Evolutionary conservation across 306 rosid species (phyloP).

Genomic region (Gynostemma pentaphyllum): DNA sequence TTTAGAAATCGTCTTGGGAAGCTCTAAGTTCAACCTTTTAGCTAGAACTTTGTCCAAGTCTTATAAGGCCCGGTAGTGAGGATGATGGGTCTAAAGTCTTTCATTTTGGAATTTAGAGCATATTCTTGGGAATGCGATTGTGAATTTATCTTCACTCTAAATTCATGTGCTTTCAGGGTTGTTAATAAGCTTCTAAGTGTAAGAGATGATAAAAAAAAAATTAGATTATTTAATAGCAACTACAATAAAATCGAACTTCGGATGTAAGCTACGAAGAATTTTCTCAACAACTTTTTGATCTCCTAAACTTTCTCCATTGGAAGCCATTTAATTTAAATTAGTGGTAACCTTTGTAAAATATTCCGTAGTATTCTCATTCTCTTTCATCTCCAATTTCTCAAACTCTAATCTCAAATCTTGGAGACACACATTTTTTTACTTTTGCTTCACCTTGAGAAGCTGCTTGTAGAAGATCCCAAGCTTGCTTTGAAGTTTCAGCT

Average conservation of each 20-base stretch:
- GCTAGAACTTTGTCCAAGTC: too few species aligned
- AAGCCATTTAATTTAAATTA: background rate
- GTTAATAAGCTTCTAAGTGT: too few species aligned
- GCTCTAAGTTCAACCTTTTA: too few species aligned
- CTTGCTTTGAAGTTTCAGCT: background rate
- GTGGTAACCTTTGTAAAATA: background rate
- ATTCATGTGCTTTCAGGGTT: too few species aligned
- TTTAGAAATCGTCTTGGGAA: too few species aligned
- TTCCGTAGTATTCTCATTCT: background rate
- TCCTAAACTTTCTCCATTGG: background rate
- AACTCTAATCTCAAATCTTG: background rate
- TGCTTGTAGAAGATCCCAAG: background rate
- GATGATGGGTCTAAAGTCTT: too few species aligned
- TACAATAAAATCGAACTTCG: background rate
- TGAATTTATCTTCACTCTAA: too few species aligned
- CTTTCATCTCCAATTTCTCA: background rate
- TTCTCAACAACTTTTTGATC: background rate
- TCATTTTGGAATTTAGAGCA: too few species aligned
- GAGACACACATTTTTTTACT: background rate
- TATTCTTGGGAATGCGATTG: too few species aligned
- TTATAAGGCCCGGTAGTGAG: too few species aligned
- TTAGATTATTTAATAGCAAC: background rate
- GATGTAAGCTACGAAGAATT: background rate
- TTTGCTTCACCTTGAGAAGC: background rate
- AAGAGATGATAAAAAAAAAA: too few species aligned